These are phyloP conservation scores for Nemophila menziesii DNA, from an alignment of 257 asterid genomes.

Conservation along the genomic window DNA sequence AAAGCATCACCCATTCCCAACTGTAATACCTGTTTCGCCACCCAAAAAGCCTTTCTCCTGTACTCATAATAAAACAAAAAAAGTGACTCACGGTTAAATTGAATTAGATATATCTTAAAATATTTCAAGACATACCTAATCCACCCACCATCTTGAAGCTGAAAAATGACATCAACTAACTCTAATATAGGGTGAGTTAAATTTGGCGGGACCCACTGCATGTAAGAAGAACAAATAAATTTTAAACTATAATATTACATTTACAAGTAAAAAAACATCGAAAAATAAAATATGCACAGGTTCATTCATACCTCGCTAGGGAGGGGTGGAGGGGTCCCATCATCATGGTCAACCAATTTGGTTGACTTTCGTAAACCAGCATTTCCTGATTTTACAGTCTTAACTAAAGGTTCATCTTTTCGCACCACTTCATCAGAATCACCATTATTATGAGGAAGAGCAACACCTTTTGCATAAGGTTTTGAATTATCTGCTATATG, in stretches of 20 bases:
- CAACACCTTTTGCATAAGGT: constrained; percentile 28
- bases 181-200: constrained; percentile 70
- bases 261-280: constrained; percentile 14
- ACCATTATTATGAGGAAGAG: constrained; percentile 37
- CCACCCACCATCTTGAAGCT: constrained; percentile 99
- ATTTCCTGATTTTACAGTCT: constrained; percentile 25
- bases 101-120: constrained; percentile 9
- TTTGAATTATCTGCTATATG: constrained; percentile 29
- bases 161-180: constrained; percentile 83
- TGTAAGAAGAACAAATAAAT: constrained; percentile 14
- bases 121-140: constrained; percentile 51
- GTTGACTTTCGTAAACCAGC: constrained; percentile 28
- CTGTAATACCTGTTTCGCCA: constrained; percentile 89
- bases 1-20: constrained; percentile 99
- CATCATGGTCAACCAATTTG: constrained; percentile 23
- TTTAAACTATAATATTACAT: too few species aligned
- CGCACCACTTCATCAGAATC: constrained; percentile 35
- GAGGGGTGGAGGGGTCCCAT: constrained; percentile 42
- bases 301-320: constrained; percentile 59
- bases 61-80: constrained; percentile 8
- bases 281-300: neutral
- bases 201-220: constrained; percentile 94
- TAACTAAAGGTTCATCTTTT: constrained; percentile 23
- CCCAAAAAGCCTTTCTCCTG: constrained; percentile 98
- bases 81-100: constrained; percentile 11